These are phyloP conservation scores for Penicillium brevicompactum DNA, from an alignment of 2,329 filamentous ascomycete species.

Conservation along the genomic window DNA sequence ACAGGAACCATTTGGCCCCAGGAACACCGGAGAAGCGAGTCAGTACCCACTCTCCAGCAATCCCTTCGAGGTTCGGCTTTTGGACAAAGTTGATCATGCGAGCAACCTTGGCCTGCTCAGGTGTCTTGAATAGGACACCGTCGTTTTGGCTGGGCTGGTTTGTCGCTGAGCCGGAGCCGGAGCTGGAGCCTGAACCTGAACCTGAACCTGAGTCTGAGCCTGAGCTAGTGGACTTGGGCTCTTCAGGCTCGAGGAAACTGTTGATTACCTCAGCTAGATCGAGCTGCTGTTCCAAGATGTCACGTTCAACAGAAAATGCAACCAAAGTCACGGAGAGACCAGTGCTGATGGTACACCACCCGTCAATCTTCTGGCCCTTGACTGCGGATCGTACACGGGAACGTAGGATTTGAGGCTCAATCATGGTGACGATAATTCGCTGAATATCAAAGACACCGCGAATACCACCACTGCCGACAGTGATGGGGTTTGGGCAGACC, in stretches of 20 bases:
- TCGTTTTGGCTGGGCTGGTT: not conserved
- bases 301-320: slow-evolving; percentile 8
- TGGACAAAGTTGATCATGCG: slow-evolving; percentile 21
- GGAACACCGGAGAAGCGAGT: slow-evolving; percentile 14
- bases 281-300: slow-evolving; percentile 8
- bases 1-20: slow-evolving; percentile 19
- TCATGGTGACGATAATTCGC: slow-evolving; percentile 17
- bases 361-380: slow-evolving; percentile 15
- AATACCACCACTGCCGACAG: slow-evolving; percentile 16
- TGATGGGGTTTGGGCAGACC: slow-evolving; percentile 18
- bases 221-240: not conserved
- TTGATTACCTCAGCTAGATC: slow-evolving; percentile 11
- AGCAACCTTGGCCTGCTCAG: slow-evolving; percentile 7
- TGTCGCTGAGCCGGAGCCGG: too few species aligned
- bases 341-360: slow-evolving; percentile 20
- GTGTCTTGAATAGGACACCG: not conserved
- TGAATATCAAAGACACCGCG: slow-evolving; percentile 21
- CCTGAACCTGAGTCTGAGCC: not conserved
- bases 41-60: slow-evolving; percentile 22
- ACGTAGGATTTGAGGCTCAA: slow-evolving; percentile 12
- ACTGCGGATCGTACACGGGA: slow-evolving; percentile 10
- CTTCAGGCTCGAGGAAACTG: not conserved
- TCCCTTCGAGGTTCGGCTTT: slow-evolving; percentile 11
- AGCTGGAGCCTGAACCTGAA: too few species aligned
- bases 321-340: slow-evolving; percentile 12